A percentile compares a stretch with the other conserved stretches of the same genome.
phyloP scores from a whole-genome alignment of 2,329 filamentous ascomycete species.

The Boeremia exigua region DNA sequence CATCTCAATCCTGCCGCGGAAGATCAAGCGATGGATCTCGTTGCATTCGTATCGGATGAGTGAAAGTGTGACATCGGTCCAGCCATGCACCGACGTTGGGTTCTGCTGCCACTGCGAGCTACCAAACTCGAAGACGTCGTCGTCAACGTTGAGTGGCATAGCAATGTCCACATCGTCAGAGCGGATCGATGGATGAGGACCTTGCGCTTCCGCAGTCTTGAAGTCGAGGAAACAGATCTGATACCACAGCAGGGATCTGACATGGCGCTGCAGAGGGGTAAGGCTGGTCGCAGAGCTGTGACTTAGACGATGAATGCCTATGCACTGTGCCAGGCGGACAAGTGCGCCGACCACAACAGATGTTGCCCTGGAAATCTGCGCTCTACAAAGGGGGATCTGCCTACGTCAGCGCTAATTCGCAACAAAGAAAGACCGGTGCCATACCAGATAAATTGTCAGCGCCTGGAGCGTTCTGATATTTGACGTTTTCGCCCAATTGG shows the following conservation, averaged over 20 bases:
- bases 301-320: conserved; percentile 46
- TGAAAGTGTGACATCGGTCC: conserved; percentile 45
- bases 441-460: conserved; percentile 47
- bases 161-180: conserved; percentile 48
- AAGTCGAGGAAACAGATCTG: conserved; percentile 49
- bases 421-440: neutral
- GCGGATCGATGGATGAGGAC: conserved; percentile 46
- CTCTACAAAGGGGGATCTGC: conserved; percentile 47
- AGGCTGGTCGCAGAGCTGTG: conserved; percentile 44
- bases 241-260: conserved; percentile 47
- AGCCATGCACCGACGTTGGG: conserved; percentile 37
- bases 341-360: conserved; percentile 48
- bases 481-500: conserved; percentile 48
- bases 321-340: conserved; percentile 47
- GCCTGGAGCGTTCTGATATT: conserved; percentile 48
- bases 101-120: conserved; percentile 44
- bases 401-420: conserved; percentile 12
- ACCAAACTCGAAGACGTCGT: conserved; percentile 48
- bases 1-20: conserved; percentile 47
- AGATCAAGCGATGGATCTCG: conserved; percentile 47
- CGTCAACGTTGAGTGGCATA: conserved; percentile 45
- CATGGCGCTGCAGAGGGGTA: conserved; percentile 45
- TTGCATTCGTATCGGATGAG: conserved; percentile 48
- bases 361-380: conserved; percentile 47
- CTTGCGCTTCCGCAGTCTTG: conserved; percentile 48